Conservation (phyloP, 2,329 filamentous ascomycete genomes). For the Epichloe amarillans region DNA sequence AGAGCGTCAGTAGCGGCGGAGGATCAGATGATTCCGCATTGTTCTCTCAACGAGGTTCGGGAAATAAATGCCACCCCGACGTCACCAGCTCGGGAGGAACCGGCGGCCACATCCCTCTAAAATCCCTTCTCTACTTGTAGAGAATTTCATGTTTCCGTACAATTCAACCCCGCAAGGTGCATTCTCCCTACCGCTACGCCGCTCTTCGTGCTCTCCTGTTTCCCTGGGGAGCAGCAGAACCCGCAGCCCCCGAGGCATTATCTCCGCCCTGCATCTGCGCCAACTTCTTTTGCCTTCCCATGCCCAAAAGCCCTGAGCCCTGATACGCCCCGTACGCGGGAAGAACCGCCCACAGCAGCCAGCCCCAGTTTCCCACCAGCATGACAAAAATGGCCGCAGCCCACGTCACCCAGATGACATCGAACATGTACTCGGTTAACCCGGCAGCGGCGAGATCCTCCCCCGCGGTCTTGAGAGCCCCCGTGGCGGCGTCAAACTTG, state of each 20-base stretch:
- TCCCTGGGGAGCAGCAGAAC: conserved; percentile 23
- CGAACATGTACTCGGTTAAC: conserved; percentile 96
- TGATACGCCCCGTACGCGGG: conserved; percentile 44
- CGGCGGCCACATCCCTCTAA: not conserved
- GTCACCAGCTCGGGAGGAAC: too few species aligned
- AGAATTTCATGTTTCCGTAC: not conserved
- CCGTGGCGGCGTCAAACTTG: conserved; percentile 48
- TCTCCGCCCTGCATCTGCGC: conserved; percentile 29
- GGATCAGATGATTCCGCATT: not conserved
- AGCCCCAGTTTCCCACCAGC: conserved; percentile 67
- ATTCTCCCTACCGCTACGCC: conserved; percentile 22
- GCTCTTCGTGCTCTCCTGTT: conserved; percentile 43
- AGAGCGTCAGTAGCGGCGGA: conserved; percentile 9
- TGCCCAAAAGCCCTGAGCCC: conserved; percentile 38
- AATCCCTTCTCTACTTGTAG: too few species aligned
- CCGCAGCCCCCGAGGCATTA: conserved; percentile 9
- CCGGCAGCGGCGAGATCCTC: conserved; percentile 82
- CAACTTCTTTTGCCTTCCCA: conserved; percentile 37
- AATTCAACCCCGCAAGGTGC: not conserved
- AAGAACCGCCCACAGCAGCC: conserved; percentile 41
- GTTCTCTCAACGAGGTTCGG: not conserved
- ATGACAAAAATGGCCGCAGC: conserved; percentile 58
- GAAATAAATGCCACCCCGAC: not conserved
- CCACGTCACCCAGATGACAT: conserved; percentile 92
- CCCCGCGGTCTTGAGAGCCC: conserved; percentile 54